Evolutionary conservation across 176 grass and related monocot species (phyloP).

Genomic region (Cymbopogon citratus): DNA sequence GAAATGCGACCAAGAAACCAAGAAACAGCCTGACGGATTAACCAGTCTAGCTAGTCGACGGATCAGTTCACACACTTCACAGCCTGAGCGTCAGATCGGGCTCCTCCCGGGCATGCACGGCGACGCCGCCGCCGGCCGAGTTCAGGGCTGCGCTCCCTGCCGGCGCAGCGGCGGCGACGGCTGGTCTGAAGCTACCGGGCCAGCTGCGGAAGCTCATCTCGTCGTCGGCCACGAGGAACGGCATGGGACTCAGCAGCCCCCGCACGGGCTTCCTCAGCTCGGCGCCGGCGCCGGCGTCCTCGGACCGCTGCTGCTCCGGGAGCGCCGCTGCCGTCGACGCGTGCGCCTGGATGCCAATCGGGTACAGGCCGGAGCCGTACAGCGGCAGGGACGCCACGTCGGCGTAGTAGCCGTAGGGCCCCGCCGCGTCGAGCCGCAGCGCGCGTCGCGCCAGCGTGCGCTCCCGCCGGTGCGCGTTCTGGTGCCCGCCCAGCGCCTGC

Average conservation of each 20-base stretch:
- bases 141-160: not conserved
- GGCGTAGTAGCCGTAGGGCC: conserved; percentile 45
- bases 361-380: conserved; percentile 48
- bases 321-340: conserved; percentile 37
- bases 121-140: not conserved
- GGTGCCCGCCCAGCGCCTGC: conserved; percentile 74
- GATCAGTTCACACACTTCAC: conserved; percentile 30
- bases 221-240: conserved; percentile 44
- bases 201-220: conserved; percentile 48
- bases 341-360: conserved; percentile 64
- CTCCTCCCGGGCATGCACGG: conserved; percentile 43
- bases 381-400: conserved; percentile 68
- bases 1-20: not conserved
- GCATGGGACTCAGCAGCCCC: conserved; percentile 50
- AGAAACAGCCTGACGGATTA: conserved; percentile 2
- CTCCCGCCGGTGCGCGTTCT: conserved; percentile 68
- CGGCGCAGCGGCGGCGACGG: not conserved
- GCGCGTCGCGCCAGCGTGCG: conserved; percentile 60
- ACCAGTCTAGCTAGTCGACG: conserved; percentile 15
- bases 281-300: not conserved
- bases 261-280: conserved; percentile 12
- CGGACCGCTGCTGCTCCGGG: not conserved
- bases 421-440: conserved; percentile 35
- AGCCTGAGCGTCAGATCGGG: conserved; percentile 75
- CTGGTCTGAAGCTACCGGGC: conserved; percentile 53